Evolutionary conservation across 2,329 filamentous ascomycete genomes (phyloP), one percentile per base, ranked within the genome.

Genomic region (Arthrocladium fulminans): DNA sequence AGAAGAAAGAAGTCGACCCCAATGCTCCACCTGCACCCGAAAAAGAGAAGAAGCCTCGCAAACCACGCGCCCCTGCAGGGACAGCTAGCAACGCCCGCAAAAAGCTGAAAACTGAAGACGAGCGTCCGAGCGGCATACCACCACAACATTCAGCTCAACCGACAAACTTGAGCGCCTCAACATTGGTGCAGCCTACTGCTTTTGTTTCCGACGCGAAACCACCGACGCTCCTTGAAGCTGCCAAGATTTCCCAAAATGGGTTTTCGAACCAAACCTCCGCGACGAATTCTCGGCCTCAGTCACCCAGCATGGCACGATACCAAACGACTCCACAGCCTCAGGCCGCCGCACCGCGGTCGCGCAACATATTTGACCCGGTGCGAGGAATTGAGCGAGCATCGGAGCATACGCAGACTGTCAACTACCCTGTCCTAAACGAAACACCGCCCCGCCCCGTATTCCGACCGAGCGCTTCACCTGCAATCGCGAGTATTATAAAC

Each of bases 401-500:
- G 59, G 73, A 55, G 69, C 75, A 56, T 68, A 73, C 61, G 63
- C 72, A 50, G 71, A 50, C 59, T 24, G 50, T 76, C 80, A 41
- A 80, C 83, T 15, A 61, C 79, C 81, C 32, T 88, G 86, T 7
- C 17, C 63, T 69, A n/a, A 67, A 70, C 48, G 67, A 67, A n/a
- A 69, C 71, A 6, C 72, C 70, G 12, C 65, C 63, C 67, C 76
- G 65, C 61, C 73, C 54, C 69, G 57, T 60, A 17, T 68, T 84
- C 65, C 80, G 84, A 47, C 84, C 86, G n/a, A 90, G 86, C 62
- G 85, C 85, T 32, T 96, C 90, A 3, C 89, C 90, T 1, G 90
- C 90, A 2, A 95, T 96, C 57, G 84, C 88, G 4, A 94, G 87
- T 66, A 76, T 96, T 49, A 86, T 96, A 44, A 88, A 95, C 57